phyloP scores from a whole-genome alignment of 2,329 filamentous ascomycete genomes.

The Sarocladiaceae sp. region DNA sequence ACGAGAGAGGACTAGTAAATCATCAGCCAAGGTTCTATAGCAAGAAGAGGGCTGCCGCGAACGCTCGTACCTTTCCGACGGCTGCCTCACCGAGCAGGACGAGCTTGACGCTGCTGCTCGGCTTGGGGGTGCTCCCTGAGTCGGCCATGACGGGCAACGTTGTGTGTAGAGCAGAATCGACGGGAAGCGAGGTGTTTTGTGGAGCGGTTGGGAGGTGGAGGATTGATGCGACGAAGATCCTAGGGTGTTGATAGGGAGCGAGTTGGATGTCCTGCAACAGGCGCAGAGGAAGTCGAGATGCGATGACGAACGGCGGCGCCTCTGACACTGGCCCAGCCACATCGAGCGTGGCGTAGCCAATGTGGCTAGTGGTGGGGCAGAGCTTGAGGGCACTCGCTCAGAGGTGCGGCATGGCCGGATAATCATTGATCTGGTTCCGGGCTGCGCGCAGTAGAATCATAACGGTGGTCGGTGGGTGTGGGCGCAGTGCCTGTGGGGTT shows the following conservation, averaged over 20 bases:
- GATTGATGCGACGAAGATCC: too few relatives aligned
- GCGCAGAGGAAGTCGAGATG: conserved; percentile 3
- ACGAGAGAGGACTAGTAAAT: conserved; percentile 79
- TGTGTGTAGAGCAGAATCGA: conserved; percentile 8
- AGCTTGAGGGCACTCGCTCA: too few relatives aligned
- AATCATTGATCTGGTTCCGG: too few relatives aligned
- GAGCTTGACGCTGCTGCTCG: conserved; percentile 99
- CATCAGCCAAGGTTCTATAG: conserved; percentile 15
- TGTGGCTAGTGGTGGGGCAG: conserved; percentile 3
- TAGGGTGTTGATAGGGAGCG: background rate
- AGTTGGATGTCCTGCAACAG: background rate
- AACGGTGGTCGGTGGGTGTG: too few relatives aligned
- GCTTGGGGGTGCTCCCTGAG: conserved; percentile 67
- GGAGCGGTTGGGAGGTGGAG: conserved; percentile 2
- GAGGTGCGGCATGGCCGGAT: too few relatives aligned
- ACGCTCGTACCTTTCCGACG: conserved; percentile 78
- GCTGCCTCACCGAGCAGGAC: conserved; percentile 95
- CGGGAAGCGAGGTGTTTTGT: background rate
- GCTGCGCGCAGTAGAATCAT: too few relatives aligned
- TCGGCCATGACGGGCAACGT: conserved; percentile 30
- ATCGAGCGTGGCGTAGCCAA: background rate
- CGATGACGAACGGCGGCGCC: conserved; percentile 8
- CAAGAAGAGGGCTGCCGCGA: background rate
- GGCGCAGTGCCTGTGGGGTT: too few relatives aligned
- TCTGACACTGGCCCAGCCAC: conserved; percentile 4